Evolutionary conservation across 257 asterid species (phyloP).

Genomic region (Solanum sitiens): DNA sequence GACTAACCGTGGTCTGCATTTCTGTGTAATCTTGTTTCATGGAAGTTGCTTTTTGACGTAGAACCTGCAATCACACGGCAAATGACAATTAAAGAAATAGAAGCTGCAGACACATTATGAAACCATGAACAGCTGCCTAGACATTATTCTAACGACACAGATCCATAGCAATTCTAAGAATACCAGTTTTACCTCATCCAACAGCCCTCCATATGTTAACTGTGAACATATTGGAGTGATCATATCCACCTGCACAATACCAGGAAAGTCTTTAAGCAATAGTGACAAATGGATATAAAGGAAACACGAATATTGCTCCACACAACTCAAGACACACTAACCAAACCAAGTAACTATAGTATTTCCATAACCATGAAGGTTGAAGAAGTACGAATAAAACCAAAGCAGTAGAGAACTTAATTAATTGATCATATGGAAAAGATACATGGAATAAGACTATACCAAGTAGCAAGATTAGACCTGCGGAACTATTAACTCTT

Average conservation of each 20-base stretch:
- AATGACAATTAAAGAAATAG: constrained; percentile 28
- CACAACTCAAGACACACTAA: neutral
- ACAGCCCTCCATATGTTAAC: constrained; percentile 80
- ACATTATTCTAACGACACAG: neutral
- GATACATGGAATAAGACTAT: neutral
- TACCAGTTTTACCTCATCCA: constrained; percentile 65
- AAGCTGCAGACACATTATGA: neutral
- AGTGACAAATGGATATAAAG: neutral
- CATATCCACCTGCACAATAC: constrained; percentile 81
- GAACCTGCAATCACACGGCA: constrained; percentile 71
- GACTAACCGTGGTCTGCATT: constrained; percentile 74
- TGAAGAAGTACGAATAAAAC: neutral
- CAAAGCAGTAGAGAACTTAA: neutral
- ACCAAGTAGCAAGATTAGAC: neutral
- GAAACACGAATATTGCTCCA: neutral
- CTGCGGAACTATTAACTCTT: neutral
- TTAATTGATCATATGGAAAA: neutral
- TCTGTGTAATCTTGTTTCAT: constrained; percentile 96
- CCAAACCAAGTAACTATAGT: neutral
- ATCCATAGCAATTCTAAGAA: neutral
- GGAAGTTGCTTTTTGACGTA: constrained; percentile 94
- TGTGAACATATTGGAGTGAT: constrained; percentile 95
- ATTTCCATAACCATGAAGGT: neutral
- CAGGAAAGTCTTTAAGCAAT: constrained; percentile 6
- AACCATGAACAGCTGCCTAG: neutral